phyloP scores from a whole-genome alignment of 2,329 filamentous ascomycete species.

The Epicoccum nigrum region DNA sequence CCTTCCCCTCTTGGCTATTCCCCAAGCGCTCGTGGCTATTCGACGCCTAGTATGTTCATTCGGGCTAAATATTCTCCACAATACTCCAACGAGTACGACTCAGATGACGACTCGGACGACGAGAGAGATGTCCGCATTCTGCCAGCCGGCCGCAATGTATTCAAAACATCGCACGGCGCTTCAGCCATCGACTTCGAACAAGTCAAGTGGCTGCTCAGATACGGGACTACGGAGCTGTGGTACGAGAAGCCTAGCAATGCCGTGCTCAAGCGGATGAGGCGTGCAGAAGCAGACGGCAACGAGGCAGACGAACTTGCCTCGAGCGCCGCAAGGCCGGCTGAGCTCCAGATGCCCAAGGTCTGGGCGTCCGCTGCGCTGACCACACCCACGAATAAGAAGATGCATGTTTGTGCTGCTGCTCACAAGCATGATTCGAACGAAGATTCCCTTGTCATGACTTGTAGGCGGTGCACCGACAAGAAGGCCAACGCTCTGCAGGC shows the following conservation, averaged over 20 bases:
- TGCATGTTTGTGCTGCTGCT: constrained; percentile 29
- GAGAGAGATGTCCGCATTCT: constrained; percentile 27
- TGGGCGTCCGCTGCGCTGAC: constrained; percentile 41
- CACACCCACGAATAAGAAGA: constrained; percentile 37
- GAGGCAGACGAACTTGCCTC: constrained; percentile 22
- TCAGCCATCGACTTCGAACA: constrained; percentile 36
- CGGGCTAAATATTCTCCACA: constrained; percentile 22
- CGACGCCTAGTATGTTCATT: constrained; percentile 26
- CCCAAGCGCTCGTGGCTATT: constrained; percentile 18
- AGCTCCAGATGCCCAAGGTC: constrained; percentile 17
- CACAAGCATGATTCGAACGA: constrained; percentile 19
- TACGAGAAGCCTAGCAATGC: constrained; percentile 35
- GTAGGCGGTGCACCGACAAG: constrained; percentile 35
- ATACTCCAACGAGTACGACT: neutral
- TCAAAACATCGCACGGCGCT: constrained; percentile 30
- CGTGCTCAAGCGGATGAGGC: constrained; percentile 19
- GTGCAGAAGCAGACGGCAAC: constrained; percentile 5
- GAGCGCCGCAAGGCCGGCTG: constrained; percentile 23
- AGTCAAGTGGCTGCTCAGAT: constrained; percentile 36
- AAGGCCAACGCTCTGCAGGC: constrained; percentile 34
- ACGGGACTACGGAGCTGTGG: constrained; percentile 36
- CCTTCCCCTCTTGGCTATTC: constrained; percentile 3
- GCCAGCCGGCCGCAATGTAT: constrained; percentile 35
- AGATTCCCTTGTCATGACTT: constrained; percentile 21
- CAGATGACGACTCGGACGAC: constrained; percentile 18